These are phyloP conservation scores for Smallanthus sonchifolius DNA, from an alignment of 129 eudicot genomes.

Conservation along the genomic window DNA sequence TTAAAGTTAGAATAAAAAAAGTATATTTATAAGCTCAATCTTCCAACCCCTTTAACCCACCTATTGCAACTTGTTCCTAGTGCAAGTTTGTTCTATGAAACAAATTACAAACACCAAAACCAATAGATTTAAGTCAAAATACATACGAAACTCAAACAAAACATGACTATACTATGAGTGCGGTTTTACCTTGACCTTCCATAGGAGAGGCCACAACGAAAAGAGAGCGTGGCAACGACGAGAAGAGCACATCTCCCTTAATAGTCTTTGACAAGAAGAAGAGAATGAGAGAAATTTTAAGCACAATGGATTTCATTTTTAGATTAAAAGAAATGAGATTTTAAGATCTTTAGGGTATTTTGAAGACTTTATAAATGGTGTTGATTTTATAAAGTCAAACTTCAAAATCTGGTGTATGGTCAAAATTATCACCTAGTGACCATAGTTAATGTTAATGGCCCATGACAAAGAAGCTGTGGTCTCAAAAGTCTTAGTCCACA, in stretches of 20 bases:
- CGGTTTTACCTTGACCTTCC: conserved; percentile 33
- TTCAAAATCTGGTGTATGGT: conserved; percentile 2
- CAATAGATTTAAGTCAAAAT: not conserved
- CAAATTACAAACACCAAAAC: not conserved
- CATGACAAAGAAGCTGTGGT: not conserved
- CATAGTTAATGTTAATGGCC: not conserved
- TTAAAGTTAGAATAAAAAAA: not conserved
- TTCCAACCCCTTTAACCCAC: not conserved
- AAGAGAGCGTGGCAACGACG: conserved; percentile 30
- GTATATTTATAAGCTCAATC: not conserved
- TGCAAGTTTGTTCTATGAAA: not conserved
- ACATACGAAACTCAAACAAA: not conserved
- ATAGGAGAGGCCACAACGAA: conserved; percentile 15
- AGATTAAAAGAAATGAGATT: not conserved
- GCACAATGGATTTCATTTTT: conserved; percentile 19
- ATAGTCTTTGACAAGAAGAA: conserved; percentile 18
- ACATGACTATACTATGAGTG: not conserved
- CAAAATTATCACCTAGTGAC: conserved; percentile 26
- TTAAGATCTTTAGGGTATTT: not conserved
- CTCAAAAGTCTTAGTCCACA: conserved; percentile 10
- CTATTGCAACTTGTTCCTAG: not conserved
- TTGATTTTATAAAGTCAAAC: conserved; percentile 1
- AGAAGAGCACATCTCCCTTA: conserved; percentile 28
- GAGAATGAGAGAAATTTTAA: conserved; percentile 14
- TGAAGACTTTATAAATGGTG: conserved; percentile 13